These are phyloP conservation scores for Waitea zeae DNA, from an alignment of 1,284 basidiomycete species.

Conservation along the genomic window DNA sequence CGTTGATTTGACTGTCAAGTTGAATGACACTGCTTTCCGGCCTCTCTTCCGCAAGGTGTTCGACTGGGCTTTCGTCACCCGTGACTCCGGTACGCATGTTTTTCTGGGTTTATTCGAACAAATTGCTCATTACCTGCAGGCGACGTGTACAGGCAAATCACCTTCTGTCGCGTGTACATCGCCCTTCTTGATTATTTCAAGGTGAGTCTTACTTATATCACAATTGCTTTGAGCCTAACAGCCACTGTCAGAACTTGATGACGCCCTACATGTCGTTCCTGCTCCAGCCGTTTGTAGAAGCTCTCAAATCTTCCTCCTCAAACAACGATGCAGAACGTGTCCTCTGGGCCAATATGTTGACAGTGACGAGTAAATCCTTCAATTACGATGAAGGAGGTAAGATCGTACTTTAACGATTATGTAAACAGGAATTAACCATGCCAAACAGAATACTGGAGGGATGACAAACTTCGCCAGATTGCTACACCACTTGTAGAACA, in stretches of 20 bases:
- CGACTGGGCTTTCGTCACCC: slow-evolving; percentile 80
- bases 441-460: slow-evolving; percentile 69
- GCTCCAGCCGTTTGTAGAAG: slow-evolving; percentile 49
- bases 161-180: slow-evolving; percentile 59
- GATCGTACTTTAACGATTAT: slow-evolving; percentile 10
- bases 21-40: slow-evolving; percentile 87
- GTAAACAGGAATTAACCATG: not conserved
- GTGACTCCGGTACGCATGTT: not conserved
- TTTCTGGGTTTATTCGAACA: not conserved
- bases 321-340: slow-evolving; percentile 14
- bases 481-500: slow-evolving; percentile 45
- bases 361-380: slow-evolving; percentile 55
- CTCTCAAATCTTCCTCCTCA: slow-evolving; percentile 34
- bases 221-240: slow-evolving; percentile 2
- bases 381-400: slow-evolving; percentile 67
- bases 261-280: slow-evolving; percentile 80
- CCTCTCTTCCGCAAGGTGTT: slow-evolving; percentile 85
- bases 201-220: slow-evolving; percentile 20
- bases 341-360: slow-evolving; percentile 54
- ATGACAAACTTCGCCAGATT: slow-evolving; percentile 55
- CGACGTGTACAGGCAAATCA: slow-evolving; percentile 27
- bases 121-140: not conserved
- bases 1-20: slow-evolving; percentile 78
- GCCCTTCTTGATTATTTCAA: slow-evolving; percentile 74
- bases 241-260: slow-evolving; percentile 48